Conservation (phyloP, 805 yeast species). For the Candida wancherniae region DNA sequence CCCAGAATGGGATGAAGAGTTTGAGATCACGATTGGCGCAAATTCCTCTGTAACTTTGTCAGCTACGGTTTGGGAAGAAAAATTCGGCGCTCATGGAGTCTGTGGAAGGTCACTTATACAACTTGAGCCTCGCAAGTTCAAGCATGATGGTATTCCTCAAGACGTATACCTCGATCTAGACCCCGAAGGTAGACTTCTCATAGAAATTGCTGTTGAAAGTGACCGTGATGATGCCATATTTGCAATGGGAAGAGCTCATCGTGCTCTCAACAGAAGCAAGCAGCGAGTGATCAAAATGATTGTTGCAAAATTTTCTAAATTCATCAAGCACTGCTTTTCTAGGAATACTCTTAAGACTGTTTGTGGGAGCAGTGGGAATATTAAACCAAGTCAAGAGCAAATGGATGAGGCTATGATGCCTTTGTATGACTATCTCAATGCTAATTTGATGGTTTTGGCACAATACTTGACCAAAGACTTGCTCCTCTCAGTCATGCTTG, state of each 20-base stretch:
- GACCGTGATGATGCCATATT: slow-evolving; percentile 79
- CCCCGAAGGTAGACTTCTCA: slow-evolving; percentile 60
- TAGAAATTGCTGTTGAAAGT: slow-evolving; percentile 71
- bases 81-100: slow-evolving; percentile 50
- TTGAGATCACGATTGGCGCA: slow-evolving; percentile 48
- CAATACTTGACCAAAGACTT: slow-evolving; percentile 51
- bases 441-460: slow-evolving; percentile 62
- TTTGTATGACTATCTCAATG: slow-evolving; percentile 66
- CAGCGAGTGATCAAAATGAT: slow-evolving; percentile 64
- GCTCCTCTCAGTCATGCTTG: slow-evolving; percentile 61
- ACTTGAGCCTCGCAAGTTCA: slow-evolving; percentile 58
- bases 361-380: slow-evolving; percentile 47
- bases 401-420: slow-evolving; percentile 67
- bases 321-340: slow-evolving; percentile 56
- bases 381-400: slow-evolving; percentile 41
- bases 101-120: slow-evolving; percentile 61
- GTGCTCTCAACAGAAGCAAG: slow-evolving; percentile 58
- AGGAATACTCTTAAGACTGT: slow-evolving; percentile 50
- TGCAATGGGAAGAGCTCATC: slow-evolving; percentile 69
- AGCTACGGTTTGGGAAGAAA: slow-evolving; percentile 69
- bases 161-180: slow-evolving; percentile 57
- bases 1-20: slow-evolving; percentile 87
- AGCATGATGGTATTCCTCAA: slow-evolving; percentile 64
- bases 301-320: slow-evolving; percentile 67
- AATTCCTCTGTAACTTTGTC: slow-evolving; percentile 44